Base-by-base conservation (phyloP, 306 rosid species). In the Fragaria nilgerrensis region DNA sequence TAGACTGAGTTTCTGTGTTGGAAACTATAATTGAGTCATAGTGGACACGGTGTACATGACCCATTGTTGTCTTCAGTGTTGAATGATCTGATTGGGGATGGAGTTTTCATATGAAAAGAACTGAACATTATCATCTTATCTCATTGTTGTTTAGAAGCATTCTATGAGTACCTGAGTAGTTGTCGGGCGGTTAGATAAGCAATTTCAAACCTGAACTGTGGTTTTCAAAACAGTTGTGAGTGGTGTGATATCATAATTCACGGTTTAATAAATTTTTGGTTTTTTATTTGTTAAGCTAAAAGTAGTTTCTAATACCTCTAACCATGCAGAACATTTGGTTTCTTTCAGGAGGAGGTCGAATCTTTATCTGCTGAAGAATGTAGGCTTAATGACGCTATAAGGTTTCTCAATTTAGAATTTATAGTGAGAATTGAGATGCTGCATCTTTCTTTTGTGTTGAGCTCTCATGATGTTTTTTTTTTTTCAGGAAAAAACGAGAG, bases 321-420 rank as follows among this genome's bases (percentile, higher is more conserved):
- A 63, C 48, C 48, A 50, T 15, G 22, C 62, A 50, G 13, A 76
- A 11, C 5, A 36, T 39, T 13, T 56, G 39, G 32, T 83, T 83
- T 74, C 27, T 85, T 83, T 56, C 92, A 93, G 98, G 90, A 82
- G 81, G 98, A 90, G 80, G 90, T 88, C 84, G 88, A 74, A 73
- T 84, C 80, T 76, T 81, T 89, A 70, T 81, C 69, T 80, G 89
- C 79, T 20, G 85, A 86, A 68, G 98, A 94, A 78, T 79, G 58
- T 76, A 80, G 73, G 77, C 87, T 94, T 69, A 96, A 91, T 43
- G 90, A 87, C 52, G 77, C 75, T 27, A 90, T 94, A 88, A 85
- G 94, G 98, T 94, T 75, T 67, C 81, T 59, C 72, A 19, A 29
- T 43, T 74, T 45, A 63, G 62, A 73, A 48, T 61, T 76, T 43